Base-by-base conservation (phyloP, 1,139 yeast genomes). In the Yamadazyma atlantica region DNA sequence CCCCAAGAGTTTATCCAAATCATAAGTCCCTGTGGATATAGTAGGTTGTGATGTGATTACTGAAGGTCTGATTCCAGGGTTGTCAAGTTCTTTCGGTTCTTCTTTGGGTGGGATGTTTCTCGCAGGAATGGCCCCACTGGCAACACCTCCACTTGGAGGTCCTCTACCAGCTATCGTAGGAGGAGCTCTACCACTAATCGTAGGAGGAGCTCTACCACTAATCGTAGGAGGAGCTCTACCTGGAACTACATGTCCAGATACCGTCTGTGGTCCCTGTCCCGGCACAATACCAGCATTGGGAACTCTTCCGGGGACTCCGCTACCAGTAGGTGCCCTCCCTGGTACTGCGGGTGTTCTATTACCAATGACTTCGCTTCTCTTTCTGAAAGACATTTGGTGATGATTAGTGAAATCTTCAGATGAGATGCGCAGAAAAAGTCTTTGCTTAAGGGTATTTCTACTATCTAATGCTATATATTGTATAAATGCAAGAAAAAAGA, bases 31-130 rank as follows among this genome's bases (percentile, higher is more conserved):
- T 0, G 94, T 83, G 0, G 96, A 85, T 0, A 83, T 70, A 1
- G 89, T 78, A 1, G 87, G 83, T 40, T 79, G 82, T 1, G 95
- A 83, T 3, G 89, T 82, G 25, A 83, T 68, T 1, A 82, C 66
- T 0, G 96, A 89, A 0, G 97, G 95, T 44, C 82, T 72, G 1
- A 85, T 69, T 2, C 85, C 88, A 0, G 81, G 79, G 50, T 80
- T 82, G 26, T 34, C 29, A 17, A 49, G 48, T 23, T 44, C 44
- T 32, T 45, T 45, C 15, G 39, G 43, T 29, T 40, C 36, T 22
- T 40, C 29, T n/a, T 37, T 27, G 11, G 33, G 34, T 4, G 45
- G 29, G 15, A 39, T 23, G 9, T 21, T 27, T 21, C 12, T 23
- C 26, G 27, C n/a, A n/a, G n/a, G n/a, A n/a, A n/a, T n/a, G n/a